phyloP scores from a whole-genome alignment of 148 eudicot genomes.

The Camellia granthamiana region DNA sequence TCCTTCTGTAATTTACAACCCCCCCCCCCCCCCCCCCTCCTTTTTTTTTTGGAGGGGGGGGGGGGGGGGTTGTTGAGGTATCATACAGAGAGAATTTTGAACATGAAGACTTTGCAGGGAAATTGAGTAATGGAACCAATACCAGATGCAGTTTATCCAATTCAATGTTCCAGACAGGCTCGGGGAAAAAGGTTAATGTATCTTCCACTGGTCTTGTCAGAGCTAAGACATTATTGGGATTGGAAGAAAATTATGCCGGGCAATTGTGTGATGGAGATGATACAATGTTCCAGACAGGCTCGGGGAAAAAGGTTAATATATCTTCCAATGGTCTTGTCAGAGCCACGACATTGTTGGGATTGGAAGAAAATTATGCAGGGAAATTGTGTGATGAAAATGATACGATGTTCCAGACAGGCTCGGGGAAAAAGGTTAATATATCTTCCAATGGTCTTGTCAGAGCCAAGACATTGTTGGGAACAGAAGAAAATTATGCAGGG shows the following conservation, averaged over 20 bases:
- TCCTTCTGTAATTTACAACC: neutral
- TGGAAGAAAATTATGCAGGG: constrained; percentile 41
- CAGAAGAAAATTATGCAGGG: constrained; percentile 40
- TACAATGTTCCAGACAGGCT: constrained; percentile 81
- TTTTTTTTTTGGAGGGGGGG: neutral
- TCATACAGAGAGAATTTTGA: neutral
- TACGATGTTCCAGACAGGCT: constrained; percentile 81
- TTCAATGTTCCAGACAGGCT: constrained; percentile 90
- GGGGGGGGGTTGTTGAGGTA: too few species aligned
- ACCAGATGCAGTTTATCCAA: constrained; percentile 25
- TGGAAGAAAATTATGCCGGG: constrained; percentile 41
- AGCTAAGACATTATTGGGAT: constrained; percentile 72
- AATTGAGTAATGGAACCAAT: constrained; percentile 18
- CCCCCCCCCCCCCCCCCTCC: too few species aligned
- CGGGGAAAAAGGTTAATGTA: constrained; percentile 72
- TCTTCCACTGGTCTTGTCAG: constrained; percentile 64
- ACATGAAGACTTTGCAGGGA: constrained; percentile 33
- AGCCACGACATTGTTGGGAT: constrained; percentile 72
- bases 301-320: constrained; percentile 71
- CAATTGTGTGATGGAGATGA: constrained; percentile 21
- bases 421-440: constrained; percentile 71
- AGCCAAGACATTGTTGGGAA: constrained; percentile 72
- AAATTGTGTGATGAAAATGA: constrained; percentile 20
- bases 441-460: constrained; percentile 64
- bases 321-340: constrained; percentile 64